These are phyloP conservation scores for Chaetomiaceae sp. DNA, from an alignment of 2,329 filamentous ascomycete genomes.

Conservation along the genomic window DNA sequence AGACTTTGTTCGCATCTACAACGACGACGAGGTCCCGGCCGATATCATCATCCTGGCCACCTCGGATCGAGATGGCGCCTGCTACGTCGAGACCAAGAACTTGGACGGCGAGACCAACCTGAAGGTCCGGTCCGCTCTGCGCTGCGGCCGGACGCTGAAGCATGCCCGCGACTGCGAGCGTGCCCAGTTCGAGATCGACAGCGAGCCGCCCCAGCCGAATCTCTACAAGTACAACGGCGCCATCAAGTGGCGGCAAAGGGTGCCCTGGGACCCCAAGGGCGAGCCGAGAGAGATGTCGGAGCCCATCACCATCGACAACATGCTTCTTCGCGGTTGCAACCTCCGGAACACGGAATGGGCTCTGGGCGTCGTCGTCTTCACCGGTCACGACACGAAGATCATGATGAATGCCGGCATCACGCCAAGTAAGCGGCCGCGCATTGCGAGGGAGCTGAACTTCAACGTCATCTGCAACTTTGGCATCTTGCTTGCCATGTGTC, in stretches of 20 bases:
- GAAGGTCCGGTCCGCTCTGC: conserved; percentile 87
- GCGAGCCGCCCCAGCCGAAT: conserved; percentile 86
- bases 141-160: conserved; percentile 75
- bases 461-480: conserved; percentile 96
- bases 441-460: conserved; percentile 92
- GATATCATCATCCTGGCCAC: conserved; percentile 91
- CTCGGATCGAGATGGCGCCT: conserved; percentile 88
- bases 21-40: conserved; percentile 90
- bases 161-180: conserved; percentile 91
- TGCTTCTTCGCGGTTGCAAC: conserved; percentile 88
- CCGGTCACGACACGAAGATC: conserved; percentile 94
- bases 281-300: conserved; percentile 77
- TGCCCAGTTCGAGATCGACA: conserved; percentile 82
- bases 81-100: conserved; percentile 98
- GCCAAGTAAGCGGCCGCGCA: conserved; percentile 85
- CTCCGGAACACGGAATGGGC: conserved; percentile 95
- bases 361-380: conserved; percentile 88
- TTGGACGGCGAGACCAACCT: conserved; percentile 96
- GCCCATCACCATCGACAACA: conserved; percentile 89
- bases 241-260: conserved; percentile 76
- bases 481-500: conserved; percentile 83
- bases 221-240: conserved; percentile 93
- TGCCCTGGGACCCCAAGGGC: conserved; percentile 58
- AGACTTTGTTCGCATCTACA: conserved; percentile 94
- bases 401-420: conserved; percentile 98